These are phyloP conservation scores for Plasmodium malariae DNA, from an alignment of 169 alveolate genomes.

Conservation along the genomic window DNA sequence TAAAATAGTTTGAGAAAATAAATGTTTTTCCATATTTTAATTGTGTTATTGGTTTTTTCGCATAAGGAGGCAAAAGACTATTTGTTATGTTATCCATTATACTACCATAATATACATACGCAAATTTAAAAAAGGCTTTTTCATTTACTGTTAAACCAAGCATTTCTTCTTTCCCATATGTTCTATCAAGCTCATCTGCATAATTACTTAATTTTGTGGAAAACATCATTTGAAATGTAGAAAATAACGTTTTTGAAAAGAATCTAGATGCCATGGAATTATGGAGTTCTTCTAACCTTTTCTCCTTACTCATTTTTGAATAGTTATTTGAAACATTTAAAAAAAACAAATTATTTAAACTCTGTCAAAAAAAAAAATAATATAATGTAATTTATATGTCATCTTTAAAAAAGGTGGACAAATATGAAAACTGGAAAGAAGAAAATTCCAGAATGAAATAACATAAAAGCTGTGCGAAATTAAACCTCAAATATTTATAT, in stretches of 20 bases:
- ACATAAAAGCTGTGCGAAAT: background rate
- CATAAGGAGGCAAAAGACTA: slow-evolving; percentile 4
- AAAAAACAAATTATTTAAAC: slow-evolving; percentile 11
- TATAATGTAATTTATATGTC: slow-evolving; percentile 5
- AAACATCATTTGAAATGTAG: slow-evolving; percentile 30
- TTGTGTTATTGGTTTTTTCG: slow-evolving; percentile 13
- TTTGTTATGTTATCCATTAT: background rate
- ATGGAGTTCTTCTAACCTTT: background rate
- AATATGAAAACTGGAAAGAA: background rate
- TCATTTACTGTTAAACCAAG: background rate
- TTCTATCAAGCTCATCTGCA: slow-evolving; percentile 1
- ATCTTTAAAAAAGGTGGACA: background rate
- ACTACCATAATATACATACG: slow-evolving; percentile 8
- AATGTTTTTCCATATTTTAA: slow-evolving; percentile 9
- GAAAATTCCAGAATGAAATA: background rate
- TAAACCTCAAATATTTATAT: background rate
- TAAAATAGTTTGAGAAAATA: slow-evolving; percentile 32
- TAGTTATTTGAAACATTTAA: background rate
- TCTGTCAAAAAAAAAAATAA: slow-evolving; percentile 21
- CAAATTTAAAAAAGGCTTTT: background rate
- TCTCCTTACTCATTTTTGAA: background rate
- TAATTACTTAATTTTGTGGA: slow-evolving; percentile 4
- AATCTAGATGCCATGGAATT: slow-evolving; percentile 19
- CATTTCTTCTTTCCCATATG: background rate
- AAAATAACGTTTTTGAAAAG: slow-evolving; percentile 32